Evolutionary conservation across 176 grass and related monocot genomes (phyloP), one percentile per base, ranked within the genome.

Genomic region (Thinopyrum elongatum): DNA sequence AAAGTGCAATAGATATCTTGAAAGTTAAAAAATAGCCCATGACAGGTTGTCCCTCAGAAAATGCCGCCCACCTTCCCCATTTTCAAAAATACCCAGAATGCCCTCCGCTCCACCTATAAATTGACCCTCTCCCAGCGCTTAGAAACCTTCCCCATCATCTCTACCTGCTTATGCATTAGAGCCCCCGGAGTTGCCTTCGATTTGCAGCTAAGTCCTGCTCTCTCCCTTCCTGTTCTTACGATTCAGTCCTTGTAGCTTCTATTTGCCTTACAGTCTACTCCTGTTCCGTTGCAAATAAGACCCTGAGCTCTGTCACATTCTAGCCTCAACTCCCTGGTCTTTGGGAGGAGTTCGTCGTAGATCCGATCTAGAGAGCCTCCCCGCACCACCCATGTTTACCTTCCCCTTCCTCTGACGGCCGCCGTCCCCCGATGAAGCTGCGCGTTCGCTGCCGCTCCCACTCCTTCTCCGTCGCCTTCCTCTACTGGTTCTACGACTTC

Each of bases 401-500:
- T 35, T 82, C 61, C 77, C 71, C 19, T 90, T 87, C 42, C 81
- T 87, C 84, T 92, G 31, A 78, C 86, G 86, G 65, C 25, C 41
- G 71, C 78, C 47, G 89, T 77, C 65, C 84, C 58, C 85, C 58
- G 79, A 95, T 95, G 94, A 88, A 83, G 87, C 15, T 87, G 46
- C 27, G 33, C 41, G 83, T 90, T 15, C 73, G 85, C 88, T 51
- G 87, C 80, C 90, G 90, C n/a, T 79, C 91, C 74, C 94, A 95
- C 61, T 93, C 91, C 68, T 95, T 91, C 87, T 95, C 94, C 0
- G 94, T 95, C 3, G 91, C 91, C 65, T 90, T 95, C 84, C 91
- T 95, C 0, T 95, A 95, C 94, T 95, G 91, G 91, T 95, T 88
- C 76, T 95, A 95, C 84, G 91, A 93, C 68, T 91, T 95, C 86